Conservation (phyloP, 2,329 filamentous ascomycete genomes). For the Aaosphaeria pasadenensis region DNA sequence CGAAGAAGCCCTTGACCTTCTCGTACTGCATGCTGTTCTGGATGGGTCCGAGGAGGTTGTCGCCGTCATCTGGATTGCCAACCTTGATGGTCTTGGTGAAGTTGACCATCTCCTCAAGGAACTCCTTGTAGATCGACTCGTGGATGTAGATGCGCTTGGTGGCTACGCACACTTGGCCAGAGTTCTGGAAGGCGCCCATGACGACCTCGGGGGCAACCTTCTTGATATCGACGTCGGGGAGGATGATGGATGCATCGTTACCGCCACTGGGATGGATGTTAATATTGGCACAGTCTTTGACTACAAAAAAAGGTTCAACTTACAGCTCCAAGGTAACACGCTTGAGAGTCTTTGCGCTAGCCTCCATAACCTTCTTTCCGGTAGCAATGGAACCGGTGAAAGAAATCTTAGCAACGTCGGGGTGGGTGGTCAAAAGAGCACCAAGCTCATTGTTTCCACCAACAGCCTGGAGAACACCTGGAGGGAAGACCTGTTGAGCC, state of each 20-base stretch:
- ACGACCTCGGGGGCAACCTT: slow-evolving; percentile 35
- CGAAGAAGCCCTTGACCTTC: slow-evolving; percentile 55
- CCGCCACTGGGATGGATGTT: slow-evolving; percentile 41
- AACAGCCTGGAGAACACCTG: slow-evolving; percentile 59
- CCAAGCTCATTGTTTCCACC: slow-evolving; percentile 60
- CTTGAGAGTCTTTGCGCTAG: slow-evolving; percentile 56
- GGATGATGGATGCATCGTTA: slow-evolving; percentile 59
- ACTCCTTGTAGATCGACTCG: slow-evolving; percentile 30
- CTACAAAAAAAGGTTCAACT: background rate
- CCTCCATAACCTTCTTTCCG: slow-evolving; percentile 58
- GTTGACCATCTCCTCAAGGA: slow-evolving; percentile 39
- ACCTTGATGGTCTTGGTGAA: slow-evolving; percentile 44
- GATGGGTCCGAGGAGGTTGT: slow-evolving; percentile 54
- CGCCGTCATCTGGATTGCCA: slow-evolving; percentile 32
- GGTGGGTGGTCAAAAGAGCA: slow-evolving; percentile 57
- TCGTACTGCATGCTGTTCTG: slow-evolving; percentile 64
- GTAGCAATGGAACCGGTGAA: slow-evolving; percentile 62
- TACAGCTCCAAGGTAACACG: slow-evolving; percentile 56
- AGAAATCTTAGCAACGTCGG: slow-evolving; percentile 58
- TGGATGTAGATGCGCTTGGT: slow-evolving; percentile 33
- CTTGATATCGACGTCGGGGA: slow-evolving; percentile 50
- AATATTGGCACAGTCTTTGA: background rate
- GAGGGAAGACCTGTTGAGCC: slow-evolving; percentile 55
- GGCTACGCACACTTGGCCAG: slow-evolving; percentile 46
- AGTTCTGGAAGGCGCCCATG: slow-evolving; percentile 52